Base-by-base conservation (phyloP, 2,329 filamentous ascomycete genomes). In the Tolypocladium ovalisporum region DNA sequence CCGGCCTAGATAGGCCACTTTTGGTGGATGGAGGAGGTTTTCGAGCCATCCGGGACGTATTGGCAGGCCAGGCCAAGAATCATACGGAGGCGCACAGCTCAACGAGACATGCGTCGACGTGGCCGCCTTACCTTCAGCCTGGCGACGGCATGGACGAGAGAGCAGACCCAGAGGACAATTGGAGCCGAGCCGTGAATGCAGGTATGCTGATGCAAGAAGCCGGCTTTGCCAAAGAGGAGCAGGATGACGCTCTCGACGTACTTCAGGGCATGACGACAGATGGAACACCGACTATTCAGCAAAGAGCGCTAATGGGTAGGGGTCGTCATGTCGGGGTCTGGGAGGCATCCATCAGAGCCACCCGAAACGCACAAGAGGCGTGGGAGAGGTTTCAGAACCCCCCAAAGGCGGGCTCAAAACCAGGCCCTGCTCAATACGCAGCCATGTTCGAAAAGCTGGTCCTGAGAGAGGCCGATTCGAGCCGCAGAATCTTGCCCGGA, bases 401-500 rank as follows among this genome's bases (percentile, higher is more conserved):
- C 1, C 74, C 73, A 1, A 59, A 60, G 40, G 59, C 64, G 29
- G 70, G 62, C 17, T 62, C 70, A 57, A 64, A 62, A 34, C 76
- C 78, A 3, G 72, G 70, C 4, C 58, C 64, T 5, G 62, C 70
- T 17, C 77, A 85, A 53, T 87, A 85, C 63, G 73, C 75, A 9
- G 80, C 81, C 57, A 83, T 87, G 80, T 82, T 86, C 60, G 66
- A 76, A 56, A 86, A 85, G 64, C 72, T 86, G 1, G 68, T 75
- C 22, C 64, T 67, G 19, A 64, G 66, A 37, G 66, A 71, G 52
- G 68, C 61, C 17, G 63, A 66, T n/a, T 49, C 62, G 5, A 54
- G 62, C 3, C 60, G 60, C 36, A 62, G 59, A 3, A 59, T 76
- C 17, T 65, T 82, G 2, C 83, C 86, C 7, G 87, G 87, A 15